phyloP scores from a whole-genome alignment of 331 rosid species.

The Prunus yedoensis region DNA sequence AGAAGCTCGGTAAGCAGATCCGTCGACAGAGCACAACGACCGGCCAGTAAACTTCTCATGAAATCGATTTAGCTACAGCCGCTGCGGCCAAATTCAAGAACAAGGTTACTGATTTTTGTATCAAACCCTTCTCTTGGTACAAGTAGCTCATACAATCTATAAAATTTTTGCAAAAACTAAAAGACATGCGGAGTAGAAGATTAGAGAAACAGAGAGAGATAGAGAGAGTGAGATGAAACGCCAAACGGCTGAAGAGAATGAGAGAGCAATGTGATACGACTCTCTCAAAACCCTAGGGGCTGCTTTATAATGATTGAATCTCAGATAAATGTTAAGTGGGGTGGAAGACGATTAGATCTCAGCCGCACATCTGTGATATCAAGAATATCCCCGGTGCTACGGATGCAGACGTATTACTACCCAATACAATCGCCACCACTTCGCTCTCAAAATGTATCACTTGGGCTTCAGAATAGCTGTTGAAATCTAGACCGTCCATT shows the following conservation, averaged over 20 bases:
- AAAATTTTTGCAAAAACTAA: too few relatives aligned
- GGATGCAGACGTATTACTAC: too few relatives aligned
- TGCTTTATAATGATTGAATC: not conserved
- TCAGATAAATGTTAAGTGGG: not conserved
- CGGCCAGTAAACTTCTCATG: conserved; percentile 78
- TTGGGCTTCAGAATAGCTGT: too few relatives aligned
- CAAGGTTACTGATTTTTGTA: conserved; percentile 33
- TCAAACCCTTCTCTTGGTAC: conserved; percentile 81
- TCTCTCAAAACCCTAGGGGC: not conserved
- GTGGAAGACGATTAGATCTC: conserved; percentile 1
- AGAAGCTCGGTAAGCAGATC: conserved; percentile 97
- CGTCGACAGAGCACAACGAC: conserved; percentile 67
- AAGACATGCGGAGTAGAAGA: not conserved
- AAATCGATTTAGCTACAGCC: conserved; percentile 74
- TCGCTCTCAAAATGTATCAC: not conserved
- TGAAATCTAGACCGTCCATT: too few relatives aligned
- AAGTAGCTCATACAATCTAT: conserved; percentile 46
- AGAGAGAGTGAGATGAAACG: not conserved
- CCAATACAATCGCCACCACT: too few relatives aligned
- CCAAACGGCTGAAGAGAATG: not conserved
- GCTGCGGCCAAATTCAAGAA: conserved; percentile 83
- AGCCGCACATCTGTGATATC: not conserved
- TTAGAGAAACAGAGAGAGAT: not conserved
- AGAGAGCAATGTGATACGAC: not conserved
- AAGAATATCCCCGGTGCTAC: not conserved